A percentile compares a stretch with the other conserved stretches of the same genome.
Conservation (phyloP, 768 basidiomycete species). For the Hygrophorus pudorinus region DNA sequence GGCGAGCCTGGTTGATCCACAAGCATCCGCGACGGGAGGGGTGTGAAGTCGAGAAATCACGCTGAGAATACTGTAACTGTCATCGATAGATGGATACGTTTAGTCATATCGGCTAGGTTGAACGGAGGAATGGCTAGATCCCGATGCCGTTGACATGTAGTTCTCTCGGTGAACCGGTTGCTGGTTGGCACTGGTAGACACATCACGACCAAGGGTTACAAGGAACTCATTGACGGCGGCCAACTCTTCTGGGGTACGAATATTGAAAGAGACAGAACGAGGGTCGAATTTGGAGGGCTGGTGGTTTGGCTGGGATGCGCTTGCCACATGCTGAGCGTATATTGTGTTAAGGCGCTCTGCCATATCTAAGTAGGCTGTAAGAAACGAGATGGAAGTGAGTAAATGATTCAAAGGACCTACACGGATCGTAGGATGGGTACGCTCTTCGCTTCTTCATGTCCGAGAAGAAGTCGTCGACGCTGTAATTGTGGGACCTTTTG, state of each 20-base stretch:
- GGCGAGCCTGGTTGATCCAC: too few relatives aligned
- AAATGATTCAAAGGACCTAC: constrained; percentile 34
- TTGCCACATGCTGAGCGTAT: constrained; percentile 27
- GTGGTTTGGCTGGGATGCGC: constrained; percentile 12
- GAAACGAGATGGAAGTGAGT: not conserved
- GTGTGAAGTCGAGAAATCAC: constrained; percentile 1
- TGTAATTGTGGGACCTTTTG: constrained; percentile 63
- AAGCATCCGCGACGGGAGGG: constrained; percentile 1
- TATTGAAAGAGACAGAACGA: constrained; percentile 72
- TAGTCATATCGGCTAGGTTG: constrained; percentile 23
- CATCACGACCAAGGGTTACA: constrained; percentile 80
- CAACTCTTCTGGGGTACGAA: constrained; percentile 78
- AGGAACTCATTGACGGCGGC: constrained; percentile 82
- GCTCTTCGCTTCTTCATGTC: constrained; percentile 91
- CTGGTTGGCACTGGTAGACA: constrained; percentile 30
- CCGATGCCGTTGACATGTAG: constrained; percentile 50
- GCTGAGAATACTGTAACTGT: constrained; percentile 23
- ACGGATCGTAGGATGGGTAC: constrained; percentile 75
- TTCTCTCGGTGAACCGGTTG: constrained; percentile 27
- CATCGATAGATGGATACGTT: constrained; percentile 34
- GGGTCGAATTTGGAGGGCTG: constrained; percentile 48
- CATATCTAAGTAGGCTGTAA: constrained; percentile 54
- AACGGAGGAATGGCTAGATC: constrained; percentile 28
- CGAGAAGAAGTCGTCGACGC: constrained; percentile 72
- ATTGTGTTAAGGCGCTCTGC: constrained; percentile 69